Conservation (phyloP, 2,329 filamentous ascomycete genomes). For the Phialocephala sp. region DNA sequence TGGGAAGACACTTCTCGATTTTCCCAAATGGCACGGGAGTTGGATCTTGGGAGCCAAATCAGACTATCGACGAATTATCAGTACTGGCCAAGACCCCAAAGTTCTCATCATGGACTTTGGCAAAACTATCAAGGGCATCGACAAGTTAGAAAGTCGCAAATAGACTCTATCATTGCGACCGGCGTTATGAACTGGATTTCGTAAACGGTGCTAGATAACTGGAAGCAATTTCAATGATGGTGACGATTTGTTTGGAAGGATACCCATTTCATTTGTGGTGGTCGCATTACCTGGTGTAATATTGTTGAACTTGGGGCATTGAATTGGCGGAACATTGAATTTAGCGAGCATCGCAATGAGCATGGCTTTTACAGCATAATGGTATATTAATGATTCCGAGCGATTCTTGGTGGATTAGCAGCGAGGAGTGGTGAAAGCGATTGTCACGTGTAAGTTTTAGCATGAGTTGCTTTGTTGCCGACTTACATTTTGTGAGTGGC, state of each 20-base stretch:
- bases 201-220: conserved; percentile 11
- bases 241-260: conserved; percentile 6
- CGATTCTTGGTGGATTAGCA: background rate
- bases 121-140: conserved; percentile 61
- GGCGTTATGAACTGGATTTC: conserved; percentile 6
- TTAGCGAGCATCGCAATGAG: conserved; percentile 16
- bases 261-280: conserved; percentile 20
- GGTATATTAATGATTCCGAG: background rate
- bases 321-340: background rate
- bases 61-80: conserved; percentile 92
- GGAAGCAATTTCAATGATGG: conserved; percentile 19
- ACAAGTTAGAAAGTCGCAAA: conserved; percentile 57
- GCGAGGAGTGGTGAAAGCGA: background rate
- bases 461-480: background rate
- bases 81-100: conserved; percentile 91
- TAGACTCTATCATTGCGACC: conserved; percentile 7
- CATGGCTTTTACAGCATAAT: conserved; percentile 1
- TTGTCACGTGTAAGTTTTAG: background rate
- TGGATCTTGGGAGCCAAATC: conserved; percentile 98
- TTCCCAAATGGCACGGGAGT: conserved; percentile 93
- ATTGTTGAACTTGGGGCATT: conserved; percentile 9
- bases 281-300: conserved; percentile 12
- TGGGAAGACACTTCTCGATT: conserved; percentile 78
- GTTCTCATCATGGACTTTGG: conserved; percentile 95
- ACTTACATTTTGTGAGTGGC: background rate